These are phyloP conservation scores for Colletotrichum costaricense DNA, from an alignment of 2,329 filamentous ascomycete species.

Conservation along the genomic window DNA sequence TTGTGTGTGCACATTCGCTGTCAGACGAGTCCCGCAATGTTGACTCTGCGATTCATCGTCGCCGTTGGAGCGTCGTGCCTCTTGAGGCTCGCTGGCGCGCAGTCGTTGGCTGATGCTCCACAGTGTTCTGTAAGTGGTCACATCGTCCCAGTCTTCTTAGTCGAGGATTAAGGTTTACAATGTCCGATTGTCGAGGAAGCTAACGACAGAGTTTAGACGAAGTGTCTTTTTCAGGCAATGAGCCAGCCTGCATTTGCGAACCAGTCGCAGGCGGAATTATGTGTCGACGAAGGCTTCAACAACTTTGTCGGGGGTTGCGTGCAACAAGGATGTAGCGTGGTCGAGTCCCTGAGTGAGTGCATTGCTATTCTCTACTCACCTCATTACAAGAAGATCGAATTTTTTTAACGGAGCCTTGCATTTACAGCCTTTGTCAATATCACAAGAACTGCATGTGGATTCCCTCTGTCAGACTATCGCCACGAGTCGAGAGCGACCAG, in stretches of 20 bases:
- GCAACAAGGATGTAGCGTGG: slow-evolving; percentile 2
- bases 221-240: slow-evolving; percentile 6
- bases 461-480: slow-evolving; percentile 12
- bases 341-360: slow-evolving; percentile 8
- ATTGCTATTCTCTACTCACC: not conserved
- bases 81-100: slow-evolving; percentile 4
- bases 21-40: slow-evolving; percentile 4
- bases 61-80: slow-evolving; percentile 7
- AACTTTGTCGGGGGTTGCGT: slow-evolving; percentile 1
- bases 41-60: slow-evolving; percentile 11
- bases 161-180: not conserved
- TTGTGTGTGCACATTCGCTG: not conserved
- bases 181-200: not conserved
- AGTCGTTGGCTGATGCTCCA: slow-evolving; percentile 17
- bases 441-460: slow-evolving; percentile 9
- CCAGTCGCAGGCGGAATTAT: slow-evolving; percentile 15
- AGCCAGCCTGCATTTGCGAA: slow-evolving; percentile 9
- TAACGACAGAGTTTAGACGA: not conserved
- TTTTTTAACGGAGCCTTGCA: not conserved
- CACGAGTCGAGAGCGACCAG: slow-evolving; percentile 9
- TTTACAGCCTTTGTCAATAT: slow-evolving; percentile 18
- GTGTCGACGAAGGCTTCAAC: slow-evolving; percentile 19
- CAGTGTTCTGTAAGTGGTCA: slow-evolving; percentile 15
- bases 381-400: too few relatives aligned
- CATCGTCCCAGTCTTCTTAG: not conserved